Conservation (phyloP, 352 stramenopile species). For the Phytophthora ramorum region DNA sequence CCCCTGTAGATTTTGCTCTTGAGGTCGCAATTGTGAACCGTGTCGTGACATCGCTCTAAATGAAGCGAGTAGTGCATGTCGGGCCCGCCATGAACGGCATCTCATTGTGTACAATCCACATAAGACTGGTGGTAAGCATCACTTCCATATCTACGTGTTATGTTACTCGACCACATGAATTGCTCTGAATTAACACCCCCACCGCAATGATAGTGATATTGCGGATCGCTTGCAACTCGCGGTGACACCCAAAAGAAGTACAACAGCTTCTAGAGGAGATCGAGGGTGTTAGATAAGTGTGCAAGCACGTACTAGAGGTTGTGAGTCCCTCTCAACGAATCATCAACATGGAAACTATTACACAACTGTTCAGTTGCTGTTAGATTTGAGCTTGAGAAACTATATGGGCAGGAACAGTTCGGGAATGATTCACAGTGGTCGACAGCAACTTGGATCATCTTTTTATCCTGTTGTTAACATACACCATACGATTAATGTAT, state of each 20-base stretch:
- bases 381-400: background rate
- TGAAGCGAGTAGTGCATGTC: slow-evolving; percentile 23
- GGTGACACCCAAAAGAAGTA: background rate
- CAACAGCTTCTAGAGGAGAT: slow-evolving; percentile 1
- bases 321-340: background rate
- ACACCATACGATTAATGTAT: no score
- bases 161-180: slow-evolving; percentile 37
- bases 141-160: slow-evolving; percentile 36
- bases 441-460: no score
- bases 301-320: slow-evolving; percentile 14
- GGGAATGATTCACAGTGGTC: no score
- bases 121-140: slow-evolving; percentile 32
- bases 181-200: slow-evolving; percentile 25
- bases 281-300: background rate
- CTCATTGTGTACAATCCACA: slow-evolving; percentile 16
- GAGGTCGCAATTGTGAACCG: slow-evolving; percentile 22
- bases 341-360: background rate
- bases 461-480: no score
- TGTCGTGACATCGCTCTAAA: slow-evolving; percentile 34
- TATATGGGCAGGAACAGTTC: slow-evolving; percentile 2
- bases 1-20: slow-evolving; percentile 31
- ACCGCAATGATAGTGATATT: slow-evolving; percentile 29
- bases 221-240: slow-evolving; percentile 19
- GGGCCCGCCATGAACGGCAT: background rate
- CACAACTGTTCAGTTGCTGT: background rate